These are phyloP conservation scores for Talaromyces sp. DNA, from an alignment of 2,329 filamentous ascomycete species.

Conservation along the genomic window DNA sequence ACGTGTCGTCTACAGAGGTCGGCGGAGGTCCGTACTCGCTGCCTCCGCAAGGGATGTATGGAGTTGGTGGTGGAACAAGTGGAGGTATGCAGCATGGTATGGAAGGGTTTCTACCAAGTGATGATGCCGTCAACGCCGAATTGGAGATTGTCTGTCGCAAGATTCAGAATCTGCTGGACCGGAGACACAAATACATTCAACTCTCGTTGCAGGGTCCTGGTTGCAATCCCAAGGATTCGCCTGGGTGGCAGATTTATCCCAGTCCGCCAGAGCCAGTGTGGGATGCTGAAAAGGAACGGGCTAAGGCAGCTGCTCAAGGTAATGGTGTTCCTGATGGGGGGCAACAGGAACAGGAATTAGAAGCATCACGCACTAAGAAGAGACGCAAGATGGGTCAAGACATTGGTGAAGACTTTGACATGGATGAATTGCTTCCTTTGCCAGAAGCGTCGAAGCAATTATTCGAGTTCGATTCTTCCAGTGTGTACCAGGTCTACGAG, in stretches of 20 bases:
- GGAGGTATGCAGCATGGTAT: conserved; percentile 61
- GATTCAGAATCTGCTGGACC: conserved; percentile 83
- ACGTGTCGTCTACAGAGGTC: background rate
- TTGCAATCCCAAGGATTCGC: conserved; percentile 85
- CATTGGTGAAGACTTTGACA: conserved; percentile 88
- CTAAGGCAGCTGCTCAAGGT: conserved; percentile 5
- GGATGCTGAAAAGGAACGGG: conserved; percentile 53
- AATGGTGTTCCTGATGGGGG: background rate
- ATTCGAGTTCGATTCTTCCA: conserved; percentile 76
- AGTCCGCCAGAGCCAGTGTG: conserved; percentile 88
- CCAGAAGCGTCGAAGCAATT: conserved; percentile 69
- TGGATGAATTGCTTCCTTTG: conserved; percentile 73
- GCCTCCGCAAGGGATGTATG: conserved; percentile 33
- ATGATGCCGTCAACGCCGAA: conserved; percentile 79
- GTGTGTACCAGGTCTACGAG: conserved; percentile 91
- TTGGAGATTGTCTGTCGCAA: conserved; percentile 83
- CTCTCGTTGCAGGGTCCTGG: conserved; percentile 77
- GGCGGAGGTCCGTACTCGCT: background rate
- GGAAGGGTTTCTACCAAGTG: conserved; percentile 67
- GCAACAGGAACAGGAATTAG: conserved; percentile 27
- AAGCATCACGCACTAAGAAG: conserved; percentile 53
- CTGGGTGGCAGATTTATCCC: conserved; percentile 85
- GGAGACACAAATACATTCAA: conserved; percentile 83
- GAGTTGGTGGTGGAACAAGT: conserved; percentile 57
- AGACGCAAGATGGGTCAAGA: conserved; percentile 82